Evolutionary conservation across 139 green algal species (phyloP), one percentile per base, ranked within the genome.

Genomic region (Monoraphidium neglectum): DNA sequence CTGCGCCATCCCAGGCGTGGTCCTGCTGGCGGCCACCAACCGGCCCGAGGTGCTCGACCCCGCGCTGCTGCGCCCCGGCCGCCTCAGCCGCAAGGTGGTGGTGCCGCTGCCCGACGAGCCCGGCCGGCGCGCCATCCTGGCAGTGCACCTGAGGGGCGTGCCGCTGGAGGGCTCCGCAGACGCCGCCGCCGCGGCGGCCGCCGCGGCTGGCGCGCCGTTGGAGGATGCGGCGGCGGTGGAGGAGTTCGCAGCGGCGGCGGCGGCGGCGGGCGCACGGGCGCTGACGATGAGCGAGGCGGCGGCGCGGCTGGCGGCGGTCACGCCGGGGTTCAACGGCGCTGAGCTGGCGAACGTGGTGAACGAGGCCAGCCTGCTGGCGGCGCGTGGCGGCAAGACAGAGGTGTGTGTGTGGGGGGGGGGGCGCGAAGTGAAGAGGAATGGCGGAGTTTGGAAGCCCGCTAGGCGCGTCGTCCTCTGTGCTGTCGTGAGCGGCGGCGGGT

Each of bases 21-120:
- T 97, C 46, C 85, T 98, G 64, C 85, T 98, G 59, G 94, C 94
- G 3, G 94, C 94, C 75, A 98, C 94, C 37, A 98, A 98, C 84
- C 81, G 94, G 37, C 83, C 91, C 26, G 92, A 97, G 51, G 88
- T 93, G 33, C 83, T 98, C 59, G 94, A 98, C 77, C 80, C 90
- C 13, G 94, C 94, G 8, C 88, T 98, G 63, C 82, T 95, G n/a
- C 80, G 94, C 1, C 94, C 94, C 6, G 75, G 80, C 10, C 78
- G 82, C 57, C 72, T 85, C 65, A 81, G 63, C 61, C 10, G 68
- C 10, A 75, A 82, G 74, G 85, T 97, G 59, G 77, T 88, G 3
- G 90, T 97, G 36, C 90, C 91, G 32, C 80, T 97, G 77, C 93
- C 93, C 3, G 90, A 96, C 69, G 82, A 90, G 63, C 28, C 71